Base-by-base conservation (phyloP, 176 grass and related monocot genomes). In the Panicum miliaceum region DNA sequence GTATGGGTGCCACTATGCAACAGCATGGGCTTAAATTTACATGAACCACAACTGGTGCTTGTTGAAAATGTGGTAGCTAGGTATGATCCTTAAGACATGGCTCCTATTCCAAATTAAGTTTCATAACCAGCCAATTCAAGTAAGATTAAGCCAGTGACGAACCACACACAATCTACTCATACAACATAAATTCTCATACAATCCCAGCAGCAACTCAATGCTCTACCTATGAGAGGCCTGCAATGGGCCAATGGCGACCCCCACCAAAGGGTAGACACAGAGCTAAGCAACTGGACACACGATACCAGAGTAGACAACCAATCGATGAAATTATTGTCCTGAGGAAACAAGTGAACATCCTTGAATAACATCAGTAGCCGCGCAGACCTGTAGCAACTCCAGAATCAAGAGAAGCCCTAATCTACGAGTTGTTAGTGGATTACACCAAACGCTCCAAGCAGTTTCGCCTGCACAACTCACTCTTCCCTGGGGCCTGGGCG, bases 401-500 rank as follows among this genome's bases (percentile, higher is more conserved):
- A 72, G 14, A 72, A 73, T 35, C 15, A 52, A 47, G 47, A 36
- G 19, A 74, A 32, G 26, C 47, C 48, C 71, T 4, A 68, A 76
- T 29, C 29, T 51, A 47, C 2, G 53, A 82, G 29, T 25, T 1
- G 22, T 76, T 40, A 16, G 20, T 23, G 19, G 27, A 74, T 16
- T 25, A 80, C 79, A 84, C 22, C 36, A 79, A 67, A 88, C 8
- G 22, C 75, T 52, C 19, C 45, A 78, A 79, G 26, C 38, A 72
- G 14, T 48, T 7, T 43, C 19, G 57, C 20, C 36, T 65, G 42
- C 38, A 58, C 46, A 36, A 45, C 56, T 65, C 14, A 46, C 52
- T 26, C 26, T 83, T 77, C 32, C 20, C n/a, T 48, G 15, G 22
- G 22, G 16, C 20, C n/a, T 58, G 15, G 22, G 22, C 16, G 27